A percentile compares a stretch with the other conserved stretches of the same genome.
Conservation (phyloP, 345 rosid genomes). For the Stellera chamaejasme region DNA sequence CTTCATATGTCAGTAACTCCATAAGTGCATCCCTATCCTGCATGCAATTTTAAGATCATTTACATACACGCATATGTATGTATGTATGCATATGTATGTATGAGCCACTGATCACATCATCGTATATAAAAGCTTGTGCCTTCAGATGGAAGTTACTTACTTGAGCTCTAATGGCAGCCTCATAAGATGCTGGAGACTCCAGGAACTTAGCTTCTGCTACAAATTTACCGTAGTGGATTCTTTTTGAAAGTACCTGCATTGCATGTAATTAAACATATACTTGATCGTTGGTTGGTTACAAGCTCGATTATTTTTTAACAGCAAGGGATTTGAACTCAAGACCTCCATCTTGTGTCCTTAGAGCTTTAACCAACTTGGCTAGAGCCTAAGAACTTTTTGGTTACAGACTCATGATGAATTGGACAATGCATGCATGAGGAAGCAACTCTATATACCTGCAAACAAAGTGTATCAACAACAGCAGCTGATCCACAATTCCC, state of each 20-base stretch:
- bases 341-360: too few species aligned
- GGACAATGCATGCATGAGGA: neutral
- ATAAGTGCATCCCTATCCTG: constrained; percentile 46
- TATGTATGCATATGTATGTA: neutral
- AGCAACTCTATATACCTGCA: constrained; percentile 35
- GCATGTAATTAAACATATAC: neutral
- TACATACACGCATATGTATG: neutral
- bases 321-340: too few species aligned
- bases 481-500: constrained; percentile 65
- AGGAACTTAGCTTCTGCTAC: constrained; percentile 69
- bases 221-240: constrained; percentile 47
- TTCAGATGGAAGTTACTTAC: constrained; percentile 15
- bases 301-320: too few species aligned
- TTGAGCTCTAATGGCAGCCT: constrained; percentile 46
- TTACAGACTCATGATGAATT: too few species aligned
- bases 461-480: constrained; percentile 57
- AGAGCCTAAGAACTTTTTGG: too few species aligned
- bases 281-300: too few species aligned
- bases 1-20: constrained; percentile 37
- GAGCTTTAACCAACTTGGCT: too few species aligned
- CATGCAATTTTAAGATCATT: neutral
- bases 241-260: constrained; percentile 50
- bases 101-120: neutral
- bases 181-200: constrained; percentile 33
- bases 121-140: too few species aligned